Percentiles rank a stretch among this genome's conserved stretches.
phyloP scores from a whole-genome alignment of 2,329 filamentous ascomycete genomes.

The Diaporthe nobilis region DNA sequence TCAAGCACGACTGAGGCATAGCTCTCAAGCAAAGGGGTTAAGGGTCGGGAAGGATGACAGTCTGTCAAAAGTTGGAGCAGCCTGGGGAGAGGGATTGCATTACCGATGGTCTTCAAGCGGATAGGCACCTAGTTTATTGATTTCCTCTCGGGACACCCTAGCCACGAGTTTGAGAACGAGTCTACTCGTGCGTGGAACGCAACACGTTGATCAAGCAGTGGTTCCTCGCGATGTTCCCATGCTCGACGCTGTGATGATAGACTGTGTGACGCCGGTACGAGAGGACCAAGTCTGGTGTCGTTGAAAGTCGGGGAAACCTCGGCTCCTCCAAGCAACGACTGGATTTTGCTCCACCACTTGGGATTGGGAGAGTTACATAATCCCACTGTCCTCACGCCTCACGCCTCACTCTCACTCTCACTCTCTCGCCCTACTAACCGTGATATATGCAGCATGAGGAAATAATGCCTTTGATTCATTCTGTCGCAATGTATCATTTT shows the following conservation, averaged over 20 bases:
- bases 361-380: background rate
- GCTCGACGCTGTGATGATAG: background rate
- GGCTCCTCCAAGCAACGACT: background rate
- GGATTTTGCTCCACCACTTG: background rate
- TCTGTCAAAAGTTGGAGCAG: no score
- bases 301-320: background rate
- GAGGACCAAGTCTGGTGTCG: background rate
- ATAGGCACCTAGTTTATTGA: background rate
- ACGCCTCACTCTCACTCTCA: background rate
- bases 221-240: background rate
- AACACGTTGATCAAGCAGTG: background rate
- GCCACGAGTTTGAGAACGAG: background rate
- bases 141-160: background rate
- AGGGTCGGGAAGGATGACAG: background rate
- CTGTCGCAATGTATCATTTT: background rate
- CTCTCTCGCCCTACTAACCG: background rate
- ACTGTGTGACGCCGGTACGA: background rate
- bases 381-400: background rate
- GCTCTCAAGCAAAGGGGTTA: background rate
- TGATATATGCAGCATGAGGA: background rate
- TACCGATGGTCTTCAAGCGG: background rate
- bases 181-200: background rate
- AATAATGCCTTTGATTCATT: background rate
- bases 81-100: background rate
- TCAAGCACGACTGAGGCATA: slow-evolving; percentile 22